phyloP scores from a whole-genome alignment of 2,329 filamentous ascomycete genomes.

The Aspergillus oerlinghausenensis region DNA sequence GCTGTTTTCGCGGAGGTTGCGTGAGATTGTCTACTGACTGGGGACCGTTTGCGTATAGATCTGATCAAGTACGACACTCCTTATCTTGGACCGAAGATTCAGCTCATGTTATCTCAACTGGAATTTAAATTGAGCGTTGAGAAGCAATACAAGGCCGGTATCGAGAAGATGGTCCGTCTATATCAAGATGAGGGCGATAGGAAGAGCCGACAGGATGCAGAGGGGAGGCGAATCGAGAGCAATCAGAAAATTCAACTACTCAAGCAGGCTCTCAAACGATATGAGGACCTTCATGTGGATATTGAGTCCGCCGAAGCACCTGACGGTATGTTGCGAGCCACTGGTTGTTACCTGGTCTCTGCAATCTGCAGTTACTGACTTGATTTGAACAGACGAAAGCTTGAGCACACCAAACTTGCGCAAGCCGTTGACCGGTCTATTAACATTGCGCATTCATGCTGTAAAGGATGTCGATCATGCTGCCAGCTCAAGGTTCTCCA shows the following conservation, averaged over 20 bases:
- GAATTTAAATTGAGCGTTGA: constrained; percentile 99
- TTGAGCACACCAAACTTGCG: constrained; percentile 91
- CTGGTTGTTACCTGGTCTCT: constrained; percentile 5
- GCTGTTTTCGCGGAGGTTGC: constrained; percentile 2
- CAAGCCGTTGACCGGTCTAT: constrained; percentile 89
- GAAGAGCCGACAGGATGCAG: constrained; percentile 90
- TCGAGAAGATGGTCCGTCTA: constrained; percentile 98
- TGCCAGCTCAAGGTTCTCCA: constrained; percentile 72
- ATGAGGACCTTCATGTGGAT: constrained; percentile 94
- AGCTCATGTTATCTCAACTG: constrained; percentile 97
- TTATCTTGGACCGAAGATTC: constrained; percentile 91
- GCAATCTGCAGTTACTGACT: constrained; percentile 22
- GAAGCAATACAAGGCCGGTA: constrained; percentile 97
- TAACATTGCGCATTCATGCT: constrained; percentile 78
- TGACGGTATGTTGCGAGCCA: constrained; percentile 61
- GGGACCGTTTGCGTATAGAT: constrained; percentile 51
- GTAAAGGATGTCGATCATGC: constrained; percentile 95
- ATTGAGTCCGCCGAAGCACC: constrained; percentile 72
- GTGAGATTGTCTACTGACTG: constrained; percentile 12
- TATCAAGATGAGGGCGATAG: constrained; percentile 97
- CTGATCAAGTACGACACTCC: constrained; percentile 98
- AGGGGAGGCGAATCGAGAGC: constrained; percentile 84
- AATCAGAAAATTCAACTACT: constrained; percentile 96
- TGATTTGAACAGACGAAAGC: constrained; percentile 69
- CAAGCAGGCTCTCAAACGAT: constrained; percentile 92